Percentiles rank a stretch among this genome's conserved stretches.
Evolutionary conservation across 2,329 filamentous ascomycete species (phyloP).

Genomic region (Exophiala sideris): DNA sequence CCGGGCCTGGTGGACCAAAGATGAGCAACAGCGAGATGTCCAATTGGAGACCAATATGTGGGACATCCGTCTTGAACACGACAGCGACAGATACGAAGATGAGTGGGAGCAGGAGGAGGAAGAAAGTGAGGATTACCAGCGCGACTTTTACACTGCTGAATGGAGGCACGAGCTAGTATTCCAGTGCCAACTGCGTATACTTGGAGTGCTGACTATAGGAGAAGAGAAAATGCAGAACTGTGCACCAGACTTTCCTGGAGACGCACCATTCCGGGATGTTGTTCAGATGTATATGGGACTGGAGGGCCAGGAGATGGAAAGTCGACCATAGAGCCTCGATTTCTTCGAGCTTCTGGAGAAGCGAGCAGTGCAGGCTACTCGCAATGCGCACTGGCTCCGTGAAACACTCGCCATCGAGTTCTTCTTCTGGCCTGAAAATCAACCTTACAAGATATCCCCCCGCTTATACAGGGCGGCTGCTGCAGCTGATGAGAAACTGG

Average conservation of each 20-base stretch:
- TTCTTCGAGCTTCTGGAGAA: constrained; percentile 4
- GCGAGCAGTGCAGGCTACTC: constrained; percentile 3
- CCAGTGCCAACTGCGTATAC: constrained; percentile 6
- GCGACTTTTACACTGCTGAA: neutral
- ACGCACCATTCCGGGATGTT: neutral
- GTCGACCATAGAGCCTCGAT: neutral
- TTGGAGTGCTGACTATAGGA: constrained; percentile 6
- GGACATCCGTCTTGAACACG: neutral
- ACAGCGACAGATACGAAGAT: neutral
- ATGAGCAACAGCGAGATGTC: neutral
- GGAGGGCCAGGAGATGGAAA: neutral
- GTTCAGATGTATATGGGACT: neutral
- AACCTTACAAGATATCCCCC: constrained; percentile 4
- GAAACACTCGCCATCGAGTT: constrained; percentile 7
- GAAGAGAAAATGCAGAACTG: constrained; percentile 1
- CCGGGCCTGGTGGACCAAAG: neutral
- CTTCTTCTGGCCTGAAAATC: constrained; percentile 5
- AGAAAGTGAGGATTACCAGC: neutral
- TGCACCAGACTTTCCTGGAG: neutral
- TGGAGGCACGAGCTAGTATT: constrained; percentile 2
- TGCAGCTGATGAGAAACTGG: neutral
- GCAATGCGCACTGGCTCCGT: constrained; percentile 6
- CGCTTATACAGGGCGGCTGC: constrained; percentile 10
- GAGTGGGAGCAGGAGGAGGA: neutral
- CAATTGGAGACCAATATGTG: constrained; percentile 1